Base-by-base conservation (phyloP, 2,329 filamentous ascomycete genomes). In the Sphaerulina populicola region DNA sequence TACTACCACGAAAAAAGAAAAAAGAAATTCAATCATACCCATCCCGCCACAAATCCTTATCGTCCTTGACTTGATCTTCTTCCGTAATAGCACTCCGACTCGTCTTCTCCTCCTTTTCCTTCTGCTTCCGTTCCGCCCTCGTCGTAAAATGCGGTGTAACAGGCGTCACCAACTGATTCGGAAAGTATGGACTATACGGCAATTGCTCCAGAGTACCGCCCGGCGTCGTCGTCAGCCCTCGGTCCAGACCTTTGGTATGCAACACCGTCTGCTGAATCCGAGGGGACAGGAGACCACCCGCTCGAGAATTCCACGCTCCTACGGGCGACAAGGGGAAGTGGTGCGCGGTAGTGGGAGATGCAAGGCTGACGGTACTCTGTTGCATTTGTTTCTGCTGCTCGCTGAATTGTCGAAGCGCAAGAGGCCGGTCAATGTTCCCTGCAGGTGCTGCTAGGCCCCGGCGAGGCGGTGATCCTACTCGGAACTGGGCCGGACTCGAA, bases 121-220 rank as follows among this genome's bases (percentile, higher is more conserved):
- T 82, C 65, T 77, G 74, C 75, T 83, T 88, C 27, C 85, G 72
- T 63, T 90, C 85, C 55, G 80, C 78, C 67, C 76, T 49, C 3
- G 81, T 87, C 12, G 87, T 81, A 42, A 91, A 70, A 15, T 79
- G 80, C n/a, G 86, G 85, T 29, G 86, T 89, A 44, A 90, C 79
- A 1, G 86, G 86, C 45, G 88, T 77, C 43, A 86, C 74, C 1
- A 86, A 85, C 6, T 83, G 85, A 64, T 83, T 86, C 0, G 86
- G 86, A 72, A 90, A 86, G 60, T 90, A 91, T 0, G 86, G 85
- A 49, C 79, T 81, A 67, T 90, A 90, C 7, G 23, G 23, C 23
- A 27, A 27, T 4, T 27, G 23, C 4, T 27, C 23, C 5, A 27
- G 23, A 27, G 23, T 27, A 27, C 23, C 23, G 5, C 23, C 23